Evolutionary conservation across 192 early-diverging fungal genomes (phyloP).

Genomic region (Backusella liffmaniae): DNA sequence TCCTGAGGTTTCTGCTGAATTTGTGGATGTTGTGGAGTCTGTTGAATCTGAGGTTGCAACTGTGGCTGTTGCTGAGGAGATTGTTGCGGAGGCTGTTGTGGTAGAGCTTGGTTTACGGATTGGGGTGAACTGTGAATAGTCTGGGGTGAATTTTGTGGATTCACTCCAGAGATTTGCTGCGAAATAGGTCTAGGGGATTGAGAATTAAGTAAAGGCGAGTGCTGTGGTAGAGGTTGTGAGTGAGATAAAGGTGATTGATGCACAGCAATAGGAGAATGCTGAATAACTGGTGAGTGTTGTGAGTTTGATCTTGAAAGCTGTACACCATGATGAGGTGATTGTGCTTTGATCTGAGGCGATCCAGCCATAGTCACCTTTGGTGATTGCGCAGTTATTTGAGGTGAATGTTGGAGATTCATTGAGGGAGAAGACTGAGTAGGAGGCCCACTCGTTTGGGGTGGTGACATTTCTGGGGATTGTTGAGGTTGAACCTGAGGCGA

Average conservation of each 20-base stretch:
- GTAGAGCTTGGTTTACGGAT: neutral
- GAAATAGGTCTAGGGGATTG: neutral
- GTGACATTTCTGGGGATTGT: neutral
- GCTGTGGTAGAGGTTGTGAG: constrained; percentile 3
- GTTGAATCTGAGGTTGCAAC: neutral
- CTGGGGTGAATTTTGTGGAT: neutral
- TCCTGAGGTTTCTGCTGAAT: constrained; percentile 1
- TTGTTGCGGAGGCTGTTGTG: neutral
- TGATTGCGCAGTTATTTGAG: neutral
- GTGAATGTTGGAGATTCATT: neutral
- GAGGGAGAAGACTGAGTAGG: neutral
- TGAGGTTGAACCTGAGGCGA: neutral
- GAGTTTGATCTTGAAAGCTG: neutral
- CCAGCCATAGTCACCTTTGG: neutral
- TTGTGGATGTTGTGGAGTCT: neutral
- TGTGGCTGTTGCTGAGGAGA: neutral
- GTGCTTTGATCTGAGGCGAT: neutral
- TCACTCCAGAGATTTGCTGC: neutral
- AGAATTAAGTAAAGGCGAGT: neutral
- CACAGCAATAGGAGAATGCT: neutral
- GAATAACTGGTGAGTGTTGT: neutral
- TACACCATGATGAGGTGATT: neutral
- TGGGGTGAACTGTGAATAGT: neutral
- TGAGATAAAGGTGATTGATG: neutral
- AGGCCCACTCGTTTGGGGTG: neutral